Conservation (phyloP, 495 filamentous ascomycete species). For the Delitschia confertaspora region DNA sequence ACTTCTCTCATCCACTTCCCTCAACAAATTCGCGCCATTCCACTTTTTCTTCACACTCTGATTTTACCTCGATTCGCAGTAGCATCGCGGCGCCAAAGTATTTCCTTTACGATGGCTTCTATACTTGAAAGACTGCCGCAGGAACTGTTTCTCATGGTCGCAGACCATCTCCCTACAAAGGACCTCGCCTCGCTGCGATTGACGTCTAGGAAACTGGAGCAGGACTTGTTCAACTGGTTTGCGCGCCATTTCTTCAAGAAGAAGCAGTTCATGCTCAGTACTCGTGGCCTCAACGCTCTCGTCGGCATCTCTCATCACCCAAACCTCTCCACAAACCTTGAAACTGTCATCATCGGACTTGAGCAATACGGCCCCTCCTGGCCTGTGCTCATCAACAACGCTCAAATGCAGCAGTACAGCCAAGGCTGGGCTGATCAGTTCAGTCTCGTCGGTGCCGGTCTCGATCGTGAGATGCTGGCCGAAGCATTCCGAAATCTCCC, state of each 20-base stretch:
- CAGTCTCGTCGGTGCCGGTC: slow-evolving; percentile 35
- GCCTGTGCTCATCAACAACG: neutral
- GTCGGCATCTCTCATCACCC: slow-evolving; percentile 44
- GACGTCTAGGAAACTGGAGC: slow-evolving; percentile 41
- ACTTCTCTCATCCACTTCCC: no score
- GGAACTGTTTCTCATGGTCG: slow-evolving; percentile 19
- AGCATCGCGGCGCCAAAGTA: slow-evolving; percentile 1
- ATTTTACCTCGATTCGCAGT: no score
- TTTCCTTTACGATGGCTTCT: slow-evolving; percentile 6
- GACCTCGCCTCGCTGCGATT: slow-evolving; percentile 42
- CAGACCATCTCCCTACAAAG: slow-evolving; percentile 33
- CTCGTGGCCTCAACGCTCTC: slow-evolving; percentile 42
- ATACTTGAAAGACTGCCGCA: slow-evolving; percentile 14
- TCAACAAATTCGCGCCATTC: no score
- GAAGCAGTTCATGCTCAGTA: slow-evolving; percentile 46
- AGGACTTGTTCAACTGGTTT: slow-evolving; percentile 39
- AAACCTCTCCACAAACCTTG: slow-evolving; percentile 36
- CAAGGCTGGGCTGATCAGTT: slow-evolving; percentile 4
- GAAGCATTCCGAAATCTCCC: slow-evolving; percentile 43
- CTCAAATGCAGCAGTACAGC: neutral
- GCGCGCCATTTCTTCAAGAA: slow-evolving; percentile 47
- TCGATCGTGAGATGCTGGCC: slow-evolving; percentile 40
- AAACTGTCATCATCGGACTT: slow-evolving; percentile 42
- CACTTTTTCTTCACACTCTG: no score
- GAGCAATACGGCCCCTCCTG: slow-evolving; percentile 28